phyloP scores from a whole-genome alignment of 2,329 filamentous ascomycete species.

The Cordyceps pruinosa region DNA sequence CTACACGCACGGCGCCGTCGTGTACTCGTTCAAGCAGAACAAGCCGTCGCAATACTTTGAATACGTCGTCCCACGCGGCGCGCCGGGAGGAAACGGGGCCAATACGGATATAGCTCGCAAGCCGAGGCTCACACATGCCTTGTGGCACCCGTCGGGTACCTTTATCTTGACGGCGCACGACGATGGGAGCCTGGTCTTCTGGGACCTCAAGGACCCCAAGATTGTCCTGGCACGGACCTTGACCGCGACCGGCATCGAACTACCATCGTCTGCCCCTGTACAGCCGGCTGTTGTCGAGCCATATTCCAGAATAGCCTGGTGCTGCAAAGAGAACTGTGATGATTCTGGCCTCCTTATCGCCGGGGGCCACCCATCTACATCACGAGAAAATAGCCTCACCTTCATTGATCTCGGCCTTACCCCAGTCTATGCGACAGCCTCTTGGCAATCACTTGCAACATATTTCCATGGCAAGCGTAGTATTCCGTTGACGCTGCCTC shows the following conservation, averaged over 20 bases:
- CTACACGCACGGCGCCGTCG: constrained; percentile 80
- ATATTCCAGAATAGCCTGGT: constrained; percentile 79
- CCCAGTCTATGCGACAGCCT: constrained; percentile 83
- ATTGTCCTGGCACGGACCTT: constrained; percentile 78
- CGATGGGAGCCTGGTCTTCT: constrained; percentile 86
- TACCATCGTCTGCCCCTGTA: constrained; percentile 47
- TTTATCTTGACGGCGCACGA: constrained; percentile 84
- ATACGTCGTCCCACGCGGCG: constrained; percentile 74
- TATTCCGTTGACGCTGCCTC: constrained; percentile 65
- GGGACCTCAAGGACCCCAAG: constrained; percentile 85
- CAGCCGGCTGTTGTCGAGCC: constrained; percentile 61
- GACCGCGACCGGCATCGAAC: constrained; percentile 65
- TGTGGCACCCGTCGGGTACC: constrained; percentile 93
- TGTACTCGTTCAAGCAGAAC: constrained; percentile 94
- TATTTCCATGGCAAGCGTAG: constrained; percentile 76
- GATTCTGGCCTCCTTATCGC: constrained; percentile 85
- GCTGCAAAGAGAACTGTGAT: constrained; percentile 87
- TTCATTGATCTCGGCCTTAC: constrained; percentile 86
- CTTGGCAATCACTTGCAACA: constrained; percentile 73
- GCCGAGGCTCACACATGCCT: constrained; percentile 71
- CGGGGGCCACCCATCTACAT: constrained; percentile 65
- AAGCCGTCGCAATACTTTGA: constrained; percentile 70
- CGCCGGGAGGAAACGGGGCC: constrained; percentile 71
- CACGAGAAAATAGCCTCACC: constrained; percentile 68
- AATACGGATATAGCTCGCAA: constrained; percentile 55